phyloP scores from a whole-genome alignment of 805 yeast genomes.

The Saturnispora hagleri region DNA sequence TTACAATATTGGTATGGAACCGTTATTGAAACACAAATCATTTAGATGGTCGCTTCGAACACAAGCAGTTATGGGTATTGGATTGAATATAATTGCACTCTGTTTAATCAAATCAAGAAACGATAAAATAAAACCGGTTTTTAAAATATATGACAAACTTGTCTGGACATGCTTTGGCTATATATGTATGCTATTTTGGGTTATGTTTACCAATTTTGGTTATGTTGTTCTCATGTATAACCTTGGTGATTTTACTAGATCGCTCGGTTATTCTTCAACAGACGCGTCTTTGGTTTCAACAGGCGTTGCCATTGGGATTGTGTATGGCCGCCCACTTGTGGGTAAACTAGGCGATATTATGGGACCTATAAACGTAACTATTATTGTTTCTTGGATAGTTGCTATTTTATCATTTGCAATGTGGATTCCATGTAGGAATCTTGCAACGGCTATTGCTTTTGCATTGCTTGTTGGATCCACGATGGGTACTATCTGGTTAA shows the following conservation, averaged over 20 bases:
- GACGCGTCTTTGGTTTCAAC: constrained; percentile 54
- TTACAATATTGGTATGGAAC: constrained; percentile 40
- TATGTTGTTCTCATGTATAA: constrained; percentile 51
- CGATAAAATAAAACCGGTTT: constrained; percentile 28
- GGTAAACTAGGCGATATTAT: constrained; percentile 41
- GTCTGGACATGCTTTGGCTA: constrained; percentile 32
- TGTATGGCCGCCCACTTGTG: constrained; percentile 44
- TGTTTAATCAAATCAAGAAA: constrained; percentile 31
- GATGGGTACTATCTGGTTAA: constrained; percentile 56
- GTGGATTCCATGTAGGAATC: constrained; percentile 51
- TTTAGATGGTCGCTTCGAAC: constrained; percentile 43
- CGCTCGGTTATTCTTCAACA: constrained; percentile 44
- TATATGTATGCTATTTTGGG: constrained; percentile 28
- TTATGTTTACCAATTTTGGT: constrained; percentile 45
- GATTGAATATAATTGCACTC: constrained; percentile 27
- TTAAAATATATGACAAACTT: constrained; percentile 32
- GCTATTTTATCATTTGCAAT: constrained; percentile 37
- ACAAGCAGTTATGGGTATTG: constrained; percentile 33
- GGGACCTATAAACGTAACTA: constrained; percentile 42
- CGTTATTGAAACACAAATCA: constrained; percentile 28
- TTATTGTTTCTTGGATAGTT: constrained; percentile 30
- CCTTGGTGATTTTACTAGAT: constrained; percentile 48
- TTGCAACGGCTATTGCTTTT: constrained; percentile 44
- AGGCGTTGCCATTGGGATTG: constrained; percentile 49
- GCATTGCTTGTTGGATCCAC: constrained; percentile 44